Percentiles rank a stretch among this genome's conserved stretches.
Conservation (phyloP, 1,284 basidiomycete genomes). For the Amylostereum areolatum region DNA sequence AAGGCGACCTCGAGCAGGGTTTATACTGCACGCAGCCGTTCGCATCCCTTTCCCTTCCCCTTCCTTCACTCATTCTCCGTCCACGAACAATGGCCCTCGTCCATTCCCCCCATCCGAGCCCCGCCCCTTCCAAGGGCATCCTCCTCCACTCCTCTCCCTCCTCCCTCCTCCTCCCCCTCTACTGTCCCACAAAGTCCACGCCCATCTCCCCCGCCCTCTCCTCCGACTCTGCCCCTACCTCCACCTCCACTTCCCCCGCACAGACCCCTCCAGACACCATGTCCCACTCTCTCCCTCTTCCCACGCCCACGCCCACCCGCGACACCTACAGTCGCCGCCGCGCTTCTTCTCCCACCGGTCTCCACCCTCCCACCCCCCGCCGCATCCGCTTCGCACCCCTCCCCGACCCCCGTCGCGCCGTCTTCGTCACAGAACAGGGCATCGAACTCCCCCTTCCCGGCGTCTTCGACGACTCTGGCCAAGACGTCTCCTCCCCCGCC, state of each 20-base stretch:
- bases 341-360: slow-evolving; percentile 14
- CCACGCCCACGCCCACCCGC: no score
- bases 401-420: slow-evolving; percentile 59
- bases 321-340: no score
- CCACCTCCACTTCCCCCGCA: slow-evolving; percentile 12
- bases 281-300: no score
- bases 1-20: no score
- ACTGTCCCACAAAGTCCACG: slow-evolving; percentile 19
- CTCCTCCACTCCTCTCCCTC: slow-evolving; percentile 28
- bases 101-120: slow-evolving; percentile 8
- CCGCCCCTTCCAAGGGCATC: slow-evolving; percentile 19
- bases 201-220: slow-evolving; percentile 19
- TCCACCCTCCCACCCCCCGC: slow-evolving; percentile 22
- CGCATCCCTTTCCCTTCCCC: background rate
- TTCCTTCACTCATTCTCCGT: background rate
- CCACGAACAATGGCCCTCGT: slow-evolving; percentile 18
- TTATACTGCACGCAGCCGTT: background rate
- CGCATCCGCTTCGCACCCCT: slow-evolving; percentile 72
- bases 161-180: slow-evolving; percentile 20
- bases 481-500: slow-evolving; percentile 15
- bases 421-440: slow-evolving; percentile 35
- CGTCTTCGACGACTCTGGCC: slow-evolving; percentile 25
- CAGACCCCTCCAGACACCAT: no score
- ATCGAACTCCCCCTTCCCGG: slow-evolving; percentile 30
- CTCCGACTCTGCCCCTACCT: slow-evolving; percentile 14